A percentile compares a stretch with the other conserved stretches of the same genome.
Evolutionary conservation across 2,329 filamentous ascomycete species (phyloP).

Genomic region (Blastomyces parvus): DNA sequence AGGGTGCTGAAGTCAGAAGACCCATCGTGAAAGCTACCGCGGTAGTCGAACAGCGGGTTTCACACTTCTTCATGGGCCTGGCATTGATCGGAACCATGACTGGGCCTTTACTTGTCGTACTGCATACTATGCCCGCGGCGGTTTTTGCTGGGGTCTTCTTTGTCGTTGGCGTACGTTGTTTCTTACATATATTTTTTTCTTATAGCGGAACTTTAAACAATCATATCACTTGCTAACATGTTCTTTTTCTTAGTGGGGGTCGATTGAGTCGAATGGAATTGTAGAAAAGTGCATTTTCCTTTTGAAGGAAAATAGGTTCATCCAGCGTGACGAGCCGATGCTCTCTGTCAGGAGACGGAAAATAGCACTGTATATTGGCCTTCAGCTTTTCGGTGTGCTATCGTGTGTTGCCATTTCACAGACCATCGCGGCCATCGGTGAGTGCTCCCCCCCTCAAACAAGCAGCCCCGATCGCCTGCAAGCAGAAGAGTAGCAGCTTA

Average conservation of each 20-base stretch:
- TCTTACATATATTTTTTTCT: background rate
- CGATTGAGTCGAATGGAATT: conserved; percentile 46
- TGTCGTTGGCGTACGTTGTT: conserved; percentile 43
- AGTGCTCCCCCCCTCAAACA: background rate
- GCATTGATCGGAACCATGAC: conserved; percentile 49
- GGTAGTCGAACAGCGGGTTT: conserved; percentile 49
- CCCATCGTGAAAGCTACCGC: conserved; percentile 38
- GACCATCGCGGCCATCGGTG: conserved; percentile 48
- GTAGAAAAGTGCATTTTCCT: conserved; percentile 44
- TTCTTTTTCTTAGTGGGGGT: conserved; percentile 29
- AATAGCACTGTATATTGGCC: conserved; percentile 43
- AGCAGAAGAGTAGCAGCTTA: too few relatives aligned
- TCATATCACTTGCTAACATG: background rate
- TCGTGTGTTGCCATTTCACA: conserved; percentile 50
- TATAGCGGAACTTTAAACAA: background rate
- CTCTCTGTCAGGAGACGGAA: conserved; percentile 36
- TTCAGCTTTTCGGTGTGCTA: conserved; percentile 44
- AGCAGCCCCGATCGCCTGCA: too few relatives aligned
- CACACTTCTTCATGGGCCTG: conserved; percentile 48
- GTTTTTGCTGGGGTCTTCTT: conserved; percentile 51
- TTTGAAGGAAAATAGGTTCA: conserved; percentile 39
- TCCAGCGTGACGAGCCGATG: conserved; percentile 41
- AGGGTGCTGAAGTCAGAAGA: conserved; percentile 34
- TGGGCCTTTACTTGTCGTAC: conserved; percentile 44
- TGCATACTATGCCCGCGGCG: conserved; percentile 46